Evolutionary conservation across 1,284 basidiomycete genomes (phyloP), one percentile per base, ranked within the genome.

Genomic region (Erythrobasidium hasegawianum): DNA sequence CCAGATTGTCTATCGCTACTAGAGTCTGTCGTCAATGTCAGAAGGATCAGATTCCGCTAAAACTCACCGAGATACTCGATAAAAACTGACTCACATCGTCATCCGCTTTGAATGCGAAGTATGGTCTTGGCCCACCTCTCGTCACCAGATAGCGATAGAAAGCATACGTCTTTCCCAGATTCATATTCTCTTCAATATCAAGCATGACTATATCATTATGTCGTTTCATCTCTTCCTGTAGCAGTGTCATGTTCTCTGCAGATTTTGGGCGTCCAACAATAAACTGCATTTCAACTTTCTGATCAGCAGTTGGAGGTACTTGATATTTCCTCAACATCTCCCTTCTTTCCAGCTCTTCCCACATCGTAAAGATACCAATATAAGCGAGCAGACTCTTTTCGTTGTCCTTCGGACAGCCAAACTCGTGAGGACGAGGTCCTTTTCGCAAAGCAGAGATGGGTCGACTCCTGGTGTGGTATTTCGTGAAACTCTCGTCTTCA

Each of bases 141-240:
- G 33, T 57, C 3, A 56, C 55, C 13, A 65, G 27, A 39, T 56
- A 65, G 20, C 54, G 41, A 41, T 40, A 65, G 38, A 52, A 65
- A n/a, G n/a, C 43, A 39, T 52, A 58, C 18, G 62, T 65, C 78
- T 96, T 97, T 62, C 91, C 90, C 56, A 83, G 79, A 77, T 94
- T 94, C 90, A 95, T 93, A 77, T 95, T 95, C 78, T 96, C 93
- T 11, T 83, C 74, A 58, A 88, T 84, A 49, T 91, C 89, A 57
- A 95, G 82, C 64, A 95, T 83, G 67, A 94, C 81, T 9, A 65
- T 65, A 41, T 65, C 62, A 13, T 58, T 49, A 45, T 57, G 26
- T 10, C 10, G 16, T 26, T 50, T 16, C 55, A 53, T 58, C 38
- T 65, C 62, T 18, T 39, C 18, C 18, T 39, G 13, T 43, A 65